Evolutionary conservation across 352 stramenopile genomes (phyloP), one percentile per base, ranked within the genome.

Genomic region (Globisporangium splendens): DNA sequence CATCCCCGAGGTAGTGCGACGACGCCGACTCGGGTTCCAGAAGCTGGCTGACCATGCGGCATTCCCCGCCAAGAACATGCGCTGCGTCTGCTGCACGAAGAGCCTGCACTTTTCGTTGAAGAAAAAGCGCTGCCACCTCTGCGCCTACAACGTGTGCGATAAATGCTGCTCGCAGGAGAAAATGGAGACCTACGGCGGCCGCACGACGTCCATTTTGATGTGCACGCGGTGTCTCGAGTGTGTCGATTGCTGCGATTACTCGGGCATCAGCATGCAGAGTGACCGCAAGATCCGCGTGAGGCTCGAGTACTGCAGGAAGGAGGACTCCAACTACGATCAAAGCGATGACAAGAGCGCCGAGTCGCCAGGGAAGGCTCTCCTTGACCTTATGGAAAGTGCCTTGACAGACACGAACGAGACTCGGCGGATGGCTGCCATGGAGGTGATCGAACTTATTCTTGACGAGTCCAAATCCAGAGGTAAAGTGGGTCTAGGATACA

Each of bases 161-260:
- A 50, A 61, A 21, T 85, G 75, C 51, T 78, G 65, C 61, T 63
- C 68, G 11, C 60, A 56, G 11, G 63, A 85, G 33, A 73, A 61
- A 20, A 64, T 85, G 7, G 75, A 85, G 49, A 79, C 69, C 2
- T 69, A 58, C 50, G 75, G 67, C 21, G 71, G 73, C 3, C 56
- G 73, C n/a, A 38, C 66, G 18, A 39, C 55, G 24, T 43, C 46
- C 4, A 69, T 81, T 47, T 61, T 61, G 1, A 63, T 81, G 18
- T 84, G 74, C 50, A 68, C 44, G 38, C 74, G 72, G 39, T 84
- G 74, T 18, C 60, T 79, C 13, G 74, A 84, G 42, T 77, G 69
- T 53, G 66, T 81, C 2, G 69, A 81, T 41, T 55, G 69, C 12
- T 81, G 74, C 41, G 62, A 79, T 35, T 83, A 75, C 47, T 68